phyloP scores from a whole-genome alignment of 2,329 filamentous ascomycete species.

The Ramularia collo-cygni region DNA sequence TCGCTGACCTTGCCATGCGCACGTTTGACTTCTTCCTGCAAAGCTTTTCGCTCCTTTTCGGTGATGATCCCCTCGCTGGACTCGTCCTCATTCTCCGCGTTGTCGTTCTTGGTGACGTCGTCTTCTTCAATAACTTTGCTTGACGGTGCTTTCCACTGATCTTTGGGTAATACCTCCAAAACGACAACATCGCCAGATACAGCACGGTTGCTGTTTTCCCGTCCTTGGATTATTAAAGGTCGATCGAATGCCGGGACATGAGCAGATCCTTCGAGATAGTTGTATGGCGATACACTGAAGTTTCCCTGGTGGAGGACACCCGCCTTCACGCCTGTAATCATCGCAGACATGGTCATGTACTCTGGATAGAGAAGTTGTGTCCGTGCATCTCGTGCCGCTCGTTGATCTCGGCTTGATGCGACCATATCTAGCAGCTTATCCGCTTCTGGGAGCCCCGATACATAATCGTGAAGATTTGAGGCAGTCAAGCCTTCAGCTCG shows the following conservation, averaged over 20 bases:
- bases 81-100: conserved; percentile 79
- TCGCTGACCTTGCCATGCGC: conserved; percentile 71
- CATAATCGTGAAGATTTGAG: conserved; percentile 63
- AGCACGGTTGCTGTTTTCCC: conserved; percentile 92
- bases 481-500: conserved; percentile 67
- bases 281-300: conserved; percentile 96
- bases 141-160: conserved; percentile 95
- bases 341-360: conserved; percentile 79
- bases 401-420: conserved; percentile 65
- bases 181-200: conserved; percentile 90
- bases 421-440: conserved; percentile 91
- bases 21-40: conserved; percentile 87
- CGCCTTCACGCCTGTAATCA: conserved; percentile 88
- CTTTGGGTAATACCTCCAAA: conserved; percentile 83
- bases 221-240: conserved; percentile 75
- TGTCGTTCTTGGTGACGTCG: conserved; percentile 83
- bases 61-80: conserved; percentile 68
- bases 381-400: conserved; percentile 57
- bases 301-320: conserved; percentile 87
- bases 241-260: conserved; percentile 87
- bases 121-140: conserved; percentile 96
- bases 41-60: conserved; percentile 73
- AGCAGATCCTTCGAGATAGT: conserved; percentile 91
- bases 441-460: conserved; percentile 74
- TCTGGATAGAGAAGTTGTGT: conserved; percentile 77